phyloP scores from a whole-genome alignment of 345 rosid genomes.

The Hibiscus syriacus region DNA sequence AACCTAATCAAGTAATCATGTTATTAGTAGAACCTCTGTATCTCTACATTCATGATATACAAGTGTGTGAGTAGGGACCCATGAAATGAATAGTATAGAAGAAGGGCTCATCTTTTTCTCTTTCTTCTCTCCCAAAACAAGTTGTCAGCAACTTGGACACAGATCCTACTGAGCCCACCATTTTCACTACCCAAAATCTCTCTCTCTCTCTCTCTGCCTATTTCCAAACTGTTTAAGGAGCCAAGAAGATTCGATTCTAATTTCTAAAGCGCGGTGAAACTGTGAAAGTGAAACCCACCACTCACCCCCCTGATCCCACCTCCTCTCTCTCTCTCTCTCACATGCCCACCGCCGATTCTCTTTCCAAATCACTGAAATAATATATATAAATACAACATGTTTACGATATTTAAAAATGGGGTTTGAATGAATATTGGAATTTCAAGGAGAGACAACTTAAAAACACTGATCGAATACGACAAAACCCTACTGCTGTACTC shows the following conservation, averaged over 20 bases:
- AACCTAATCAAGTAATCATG: no score
- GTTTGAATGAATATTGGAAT: constrained; percentile 12
- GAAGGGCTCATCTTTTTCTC: no score
- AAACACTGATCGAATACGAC: constrained; percentile 41
- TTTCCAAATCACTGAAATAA: not conserved
- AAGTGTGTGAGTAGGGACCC: no score
- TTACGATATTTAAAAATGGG: constrained; percentile 9
- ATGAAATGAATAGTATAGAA: no score
- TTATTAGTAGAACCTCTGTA: no score
- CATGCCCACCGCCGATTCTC: constrained; percentile 43
- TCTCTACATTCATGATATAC: no score
- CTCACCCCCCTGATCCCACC: not conserved
- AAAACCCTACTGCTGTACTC: not conserved
- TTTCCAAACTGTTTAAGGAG: no score
- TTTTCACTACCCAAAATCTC: no score
- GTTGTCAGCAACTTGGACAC: no score
- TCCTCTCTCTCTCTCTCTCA: constrained; percentile 12
- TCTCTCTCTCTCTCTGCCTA: no score
- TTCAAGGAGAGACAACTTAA: constrained; percentile 55
- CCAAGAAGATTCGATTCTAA: constrained; percentile 60
- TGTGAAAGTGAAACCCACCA: constrained; percentile 46
- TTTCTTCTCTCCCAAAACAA: no score
- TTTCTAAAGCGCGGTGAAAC: constrained; percentile 35
- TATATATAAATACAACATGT: constrained; percentile 8
- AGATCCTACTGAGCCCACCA: no score